phyloP scores from a whole-genome alignment of 371 early-diverging fungal genomes.

The Zychaea mexicana region DNA sequence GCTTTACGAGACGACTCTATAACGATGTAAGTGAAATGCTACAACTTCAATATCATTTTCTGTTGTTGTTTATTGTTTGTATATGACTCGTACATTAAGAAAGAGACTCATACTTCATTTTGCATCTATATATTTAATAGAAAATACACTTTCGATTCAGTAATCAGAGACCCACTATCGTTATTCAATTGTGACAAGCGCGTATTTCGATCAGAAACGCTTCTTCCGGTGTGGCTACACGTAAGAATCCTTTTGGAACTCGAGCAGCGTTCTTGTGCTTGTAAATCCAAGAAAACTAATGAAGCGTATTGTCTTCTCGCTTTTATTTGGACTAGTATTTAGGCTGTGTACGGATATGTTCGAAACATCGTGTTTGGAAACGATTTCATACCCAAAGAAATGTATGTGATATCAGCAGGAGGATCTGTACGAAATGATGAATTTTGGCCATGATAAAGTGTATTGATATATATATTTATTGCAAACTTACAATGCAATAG shows the following conservation, averaged over 20 bases:
- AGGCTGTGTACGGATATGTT: constrained; percentile 39
- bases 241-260: too few species aligned
- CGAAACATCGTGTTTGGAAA: constrained; percentile 50
- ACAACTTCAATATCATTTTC: neutral
- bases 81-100: too few species aligned
- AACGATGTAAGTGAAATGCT: neutral
- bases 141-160: constrained; percentile 35
- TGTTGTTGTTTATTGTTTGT: too few species aligned
- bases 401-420: neutral
- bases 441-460: too few species aligned
- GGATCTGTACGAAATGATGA: too few species aligned
- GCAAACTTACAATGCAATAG: neutral
- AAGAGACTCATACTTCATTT: neutral
- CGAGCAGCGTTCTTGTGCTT: too few species aligned
- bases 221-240: constrained; percentile 58
- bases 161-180: constrained; percentile 53
- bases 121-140: neutral
- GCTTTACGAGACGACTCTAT: constrained; percentile 3
- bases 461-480: too few species aligned
- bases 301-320: too few species aligned
- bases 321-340: constrained; percentile 19
- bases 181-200: constrained; percentile 55
- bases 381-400: constrained; percentile 27
- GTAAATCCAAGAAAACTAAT: too few species aligned
- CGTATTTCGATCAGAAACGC: constrained; percentile 46